phyloP scores from a whole-genome alignment of 176 grass and related monocot species.

The Chrysopogon serrulatus region DNA sequence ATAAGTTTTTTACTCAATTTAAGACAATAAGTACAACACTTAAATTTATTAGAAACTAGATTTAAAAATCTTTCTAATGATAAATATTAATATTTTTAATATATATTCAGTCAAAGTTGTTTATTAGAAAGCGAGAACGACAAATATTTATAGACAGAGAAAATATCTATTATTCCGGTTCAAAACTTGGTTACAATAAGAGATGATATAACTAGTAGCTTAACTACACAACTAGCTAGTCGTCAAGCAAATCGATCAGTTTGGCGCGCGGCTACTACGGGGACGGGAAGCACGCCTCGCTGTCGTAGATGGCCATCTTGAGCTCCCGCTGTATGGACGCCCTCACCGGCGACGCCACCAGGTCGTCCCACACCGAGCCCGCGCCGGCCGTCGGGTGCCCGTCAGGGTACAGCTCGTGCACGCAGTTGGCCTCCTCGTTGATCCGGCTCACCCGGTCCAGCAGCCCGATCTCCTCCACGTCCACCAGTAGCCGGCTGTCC shows the following conservation, averaged over 20 bases:
- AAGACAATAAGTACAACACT: too few species aligned
- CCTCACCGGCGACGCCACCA: constrained; percentile 52
- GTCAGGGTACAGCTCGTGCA: constrained; percentile 77
- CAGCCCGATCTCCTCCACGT: constrained; percentile 55
- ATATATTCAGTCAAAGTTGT: too few species aligned
- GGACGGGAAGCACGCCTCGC: constrained; percentile 63
- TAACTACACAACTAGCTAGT: not conserved
- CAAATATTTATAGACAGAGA: too few species aligned
- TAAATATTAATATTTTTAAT: too few species aligned
- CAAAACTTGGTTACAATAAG: not conserved
- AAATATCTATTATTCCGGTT: not conserved
- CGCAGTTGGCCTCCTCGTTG: constrained; percentile 66
- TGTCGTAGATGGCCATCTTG: constrained; percentile 48
- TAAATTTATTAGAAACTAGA: too few species aligned
- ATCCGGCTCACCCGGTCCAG: constrained; percentile 61
- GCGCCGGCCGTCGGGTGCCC: constrained; percentile 40
- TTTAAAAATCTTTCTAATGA: too few species aligned
- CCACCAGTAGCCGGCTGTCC: constrained; percentile 65
- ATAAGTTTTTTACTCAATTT: too few species aligned
- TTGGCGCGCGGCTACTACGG: not conserved
- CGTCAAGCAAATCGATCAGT: not conserved
- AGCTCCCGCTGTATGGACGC: constrained; percentile 54
- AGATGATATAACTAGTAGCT: not conserved
- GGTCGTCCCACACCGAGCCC: constrained; percentile 54
- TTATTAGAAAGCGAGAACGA: too few species aligned